Conservation (phyloP, 352 stramenopile genomes). For the Pythium aphanidermatum region DNA sequence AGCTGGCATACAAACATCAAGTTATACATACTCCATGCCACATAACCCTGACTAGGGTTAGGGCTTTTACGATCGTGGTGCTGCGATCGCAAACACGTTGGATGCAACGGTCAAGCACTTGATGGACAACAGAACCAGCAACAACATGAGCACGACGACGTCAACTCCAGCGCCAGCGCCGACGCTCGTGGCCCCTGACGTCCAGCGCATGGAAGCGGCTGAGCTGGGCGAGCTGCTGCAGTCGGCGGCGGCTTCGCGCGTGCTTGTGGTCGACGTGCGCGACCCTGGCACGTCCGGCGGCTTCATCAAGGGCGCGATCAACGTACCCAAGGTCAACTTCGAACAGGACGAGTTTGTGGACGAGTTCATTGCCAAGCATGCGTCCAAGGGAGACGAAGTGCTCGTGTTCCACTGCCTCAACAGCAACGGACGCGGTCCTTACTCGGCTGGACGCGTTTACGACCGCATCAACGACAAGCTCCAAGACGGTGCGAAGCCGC, state of each 20-base stretch:
- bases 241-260: not conserved
- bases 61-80: not conserved
- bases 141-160: not conserved
- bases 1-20: no score
- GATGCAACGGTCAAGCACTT: not conserved
- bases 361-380: slow-evolving; percentile 22
- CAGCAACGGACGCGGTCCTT: slow-evolving; percentile 24
- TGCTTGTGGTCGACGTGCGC: slow-evolving; percentile 27
- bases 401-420: slow-evolving; percentile 37
- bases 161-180: not conserved
- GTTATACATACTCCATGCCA: no score
- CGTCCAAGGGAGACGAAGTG: slow-evolving; percentile 7
- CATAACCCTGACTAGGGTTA: no score
- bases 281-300: slow-evolving; percentile 23
- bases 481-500: slow-evolving; percentile 12
- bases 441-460: slow-evolving; percentile 18
- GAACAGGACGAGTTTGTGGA: slow-evolving; percentile 29
- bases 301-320: slow-evolving; percentile 31
- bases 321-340: slow-evolving; percentile 26
- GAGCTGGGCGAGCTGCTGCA: slow-evolving; percentile 18
- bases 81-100: not conserved
- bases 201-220: slow-evolving; percentile 18
- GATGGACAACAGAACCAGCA: not conserved
- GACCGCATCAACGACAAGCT: slow-evolving; percentile 16
- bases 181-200: slow-evolving; percentile 18